Evolutionary conservation across 345 rosid genomes (phyloP).

Genomic region (Clausena lansium): DNA sequence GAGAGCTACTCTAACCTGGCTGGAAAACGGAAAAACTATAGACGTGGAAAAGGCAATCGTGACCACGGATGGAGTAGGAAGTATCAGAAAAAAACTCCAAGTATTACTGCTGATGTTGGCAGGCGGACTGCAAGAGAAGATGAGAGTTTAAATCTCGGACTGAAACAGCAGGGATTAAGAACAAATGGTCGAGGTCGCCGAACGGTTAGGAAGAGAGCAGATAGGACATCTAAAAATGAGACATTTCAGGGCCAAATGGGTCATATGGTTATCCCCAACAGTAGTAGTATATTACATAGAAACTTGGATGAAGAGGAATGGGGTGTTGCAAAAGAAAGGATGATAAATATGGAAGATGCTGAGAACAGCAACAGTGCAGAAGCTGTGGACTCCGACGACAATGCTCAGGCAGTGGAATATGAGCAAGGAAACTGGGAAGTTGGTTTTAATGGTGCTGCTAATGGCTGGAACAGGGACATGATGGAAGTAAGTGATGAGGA

Average conservation of each 20-base stretch:
- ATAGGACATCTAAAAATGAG: constrained; percentile 36
- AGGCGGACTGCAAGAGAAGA: constrained; percentile 38
- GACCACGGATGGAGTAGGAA: constrained; percentile 57
- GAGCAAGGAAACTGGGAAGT: constrained; percentile 60
- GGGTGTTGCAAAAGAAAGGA: constrained; percentile 35
- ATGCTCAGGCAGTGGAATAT: constrained; percentile 47
- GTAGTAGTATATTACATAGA: constrained; percentile 10
- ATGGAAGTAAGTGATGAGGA: constrained; percentile 63
- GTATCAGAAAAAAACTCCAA: constrained; percentile 47
- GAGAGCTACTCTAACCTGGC: constrained; percentile 36
- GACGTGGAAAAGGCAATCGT: constrained; percentile 55
- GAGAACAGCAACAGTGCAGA: constrained; percentile 64
- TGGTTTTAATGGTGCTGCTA: constrained; percentile 29
- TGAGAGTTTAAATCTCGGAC: constrained; percentile 37
- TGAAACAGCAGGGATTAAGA: constrained; percentile 44
- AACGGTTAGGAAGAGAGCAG: constrained; percentile 81
- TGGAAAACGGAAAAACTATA: constrained; percentile 41
- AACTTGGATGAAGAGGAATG: constrained; percentile 39
- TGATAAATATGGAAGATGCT: constrained; percentile 40
- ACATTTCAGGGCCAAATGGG: constrained; percentile 19
- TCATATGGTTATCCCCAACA: constrained; percentile 19
- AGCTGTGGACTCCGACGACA: constrained; percentile 64
- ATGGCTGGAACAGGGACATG: constrained; percentile 47
- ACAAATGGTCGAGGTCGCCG: constrained; percentile 68
- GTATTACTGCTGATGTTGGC: constrained; percentile 31